Percentiles rank a stretch among this genome's conserved stretches.
These are phyloP conservation scores for Sarocladium kiliense DNA, from an alignment of 2,329 filamentous ascomycete genomes.

Conservation along the genomic window DNA sequence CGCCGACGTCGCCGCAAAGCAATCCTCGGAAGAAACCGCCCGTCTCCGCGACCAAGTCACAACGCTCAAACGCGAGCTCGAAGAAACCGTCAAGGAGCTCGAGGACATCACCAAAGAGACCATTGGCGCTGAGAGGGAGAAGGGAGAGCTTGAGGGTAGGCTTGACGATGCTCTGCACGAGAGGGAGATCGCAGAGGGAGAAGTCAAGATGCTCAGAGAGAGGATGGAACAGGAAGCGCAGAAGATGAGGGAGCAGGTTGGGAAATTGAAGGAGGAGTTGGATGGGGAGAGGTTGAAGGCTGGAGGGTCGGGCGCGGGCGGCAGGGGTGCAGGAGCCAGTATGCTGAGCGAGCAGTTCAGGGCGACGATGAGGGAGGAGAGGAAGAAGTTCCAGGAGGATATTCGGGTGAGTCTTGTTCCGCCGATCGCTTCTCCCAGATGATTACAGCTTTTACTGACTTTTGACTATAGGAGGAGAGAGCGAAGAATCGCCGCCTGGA, in stretches of 20 bases:
- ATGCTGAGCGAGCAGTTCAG: conserved; percentile 54
- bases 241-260: conserved; percentile 28
- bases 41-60: conserved; percentile 44
- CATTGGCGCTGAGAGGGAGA: conserved; percentile 44
- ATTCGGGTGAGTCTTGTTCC: conserved; percentile 36
- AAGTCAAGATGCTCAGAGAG: conserved; percentile 28
- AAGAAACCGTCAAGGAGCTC: conserved; percentile 42
- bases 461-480: conserved; percentile 41
- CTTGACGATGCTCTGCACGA: conserved; percentile 33
- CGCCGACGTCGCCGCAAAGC: conserved; percentile 50
- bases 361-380: conserved; percentile 50
- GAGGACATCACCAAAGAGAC: conserved; percentile 50
- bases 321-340: conserved; percentile 35
- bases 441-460: not conserved
- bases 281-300: conserved; percentile 44
- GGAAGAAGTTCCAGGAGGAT: conserved; percentile 52
- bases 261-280: conserved; percentile 45
- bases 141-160: conserved; percentile 37
- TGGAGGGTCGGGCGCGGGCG: conserved; percentile 22
- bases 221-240: conserved; percentile 37
- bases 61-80: conserved; percentile 45
- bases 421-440: not conserved
- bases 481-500: conserved; percentile 41
- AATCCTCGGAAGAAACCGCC: conserved; percentile 39
- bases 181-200: conserved; percentile 31